Conservation (phyloP, 441 rosid species). For the Metrosideros polymorpha region DNA sequence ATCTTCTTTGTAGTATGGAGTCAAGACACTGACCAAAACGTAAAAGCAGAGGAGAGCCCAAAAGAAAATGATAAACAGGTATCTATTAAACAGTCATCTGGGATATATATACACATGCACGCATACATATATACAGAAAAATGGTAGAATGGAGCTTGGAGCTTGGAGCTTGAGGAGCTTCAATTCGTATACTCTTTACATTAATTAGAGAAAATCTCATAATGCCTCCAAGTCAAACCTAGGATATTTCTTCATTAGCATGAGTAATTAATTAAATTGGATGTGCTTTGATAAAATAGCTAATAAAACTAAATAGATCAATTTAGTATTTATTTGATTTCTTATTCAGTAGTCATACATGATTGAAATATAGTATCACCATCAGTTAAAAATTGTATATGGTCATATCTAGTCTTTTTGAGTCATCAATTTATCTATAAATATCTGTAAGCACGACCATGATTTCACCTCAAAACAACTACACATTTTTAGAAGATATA, state of each 20-base stretch:
- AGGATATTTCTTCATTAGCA: background rate
- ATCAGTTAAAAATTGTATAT: background rate
- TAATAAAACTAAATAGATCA: background rate
- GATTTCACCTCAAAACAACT: background rate
- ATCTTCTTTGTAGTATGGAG: constrained; percentile 90
- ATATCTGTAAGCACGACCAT: fast-evolving
- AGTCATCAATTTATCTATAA: background rate
- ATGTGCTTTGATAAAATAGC: background rate
- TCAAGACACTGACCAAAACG: constrained; percentile 64
- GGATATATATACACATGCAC: background rate
- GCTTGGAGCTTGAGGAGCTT: background rate
- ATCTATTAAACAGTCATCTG: background rate
- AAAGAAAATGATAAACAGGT: background rate
- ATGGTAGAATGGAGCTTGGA: background rate
- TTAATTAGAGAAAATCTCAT: background rate
- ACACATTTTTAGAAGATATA: background rate
- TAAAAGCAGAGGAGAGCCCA: background rate
- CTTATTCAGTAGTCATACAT: background rate
- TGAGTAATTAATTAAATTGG: background rate
- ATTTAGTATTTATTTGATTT: background rate
- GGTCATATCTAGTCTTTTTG: background rate
- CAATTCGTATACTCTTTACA: background rate
- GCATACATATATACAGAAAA: background rate
- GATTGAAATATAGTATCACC: background rate
- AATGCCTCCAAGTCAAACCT: background rate